phyloP scores from a whole-genome alignment of 2,329 filamentous ascomycete genomes.

The Pseudogymnoascus sp. region DNA sequence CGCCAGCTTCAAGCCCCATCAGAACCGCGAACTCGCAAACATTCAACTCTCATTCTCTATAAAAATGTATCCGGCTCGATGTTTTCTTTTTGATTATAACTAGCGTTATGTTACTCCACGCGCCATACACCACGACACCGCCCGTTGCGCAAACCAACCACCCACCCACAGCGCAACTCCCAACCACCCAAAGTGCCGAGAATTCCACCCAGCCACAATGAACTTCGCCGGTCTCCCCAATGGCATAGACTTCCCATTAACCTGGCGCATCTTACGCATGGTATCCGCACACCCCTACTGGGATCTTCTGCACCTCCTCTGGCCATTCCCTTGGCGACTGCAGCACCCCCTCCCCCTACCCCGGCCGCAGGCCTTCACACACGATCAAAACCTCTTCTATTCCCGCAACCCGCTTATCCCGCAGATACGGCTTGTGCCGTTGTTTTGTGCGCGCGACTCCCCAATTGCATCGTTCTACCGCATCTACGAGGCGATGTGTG shows the following conservation, averaged over 20 bases:
- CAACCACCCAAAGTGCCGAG: neutral
- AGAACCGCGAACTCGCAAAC: neutral
- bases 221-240: neutral
- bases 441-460: constrained; percentile 20
- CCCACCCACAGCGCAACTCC: neutral
- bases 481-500: constrained; percentile 21
- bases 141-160: neutral
- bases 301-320: neutral
- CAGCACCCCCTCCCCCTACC: constrained; percentile 15
- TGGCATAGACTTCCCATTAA: neutral
- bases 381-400: constrained; percentile 35
- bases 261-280: neutral
- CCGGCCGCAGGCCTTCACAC: constrained; percentile 36
- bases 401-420: neutral
- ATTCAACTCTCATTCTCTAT: neutral
- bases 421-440: neutral
- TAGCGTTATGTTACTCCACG: neutral
- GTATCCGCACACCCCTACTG: neutral
- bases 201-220: neutral
- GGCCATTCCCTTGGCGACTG: constrained; percentile 10
- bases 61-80: neutral
- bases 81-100: neutral
- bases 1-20: neutral
- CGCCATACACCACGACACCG: neutral
- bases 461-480: constrained; percentile 22